These are phyloP conservation scores for Cytospora piceae DNA, from an alignment of 2,329 filamentous ascomycete genomes.

Conservation along the genomic window DNA sequence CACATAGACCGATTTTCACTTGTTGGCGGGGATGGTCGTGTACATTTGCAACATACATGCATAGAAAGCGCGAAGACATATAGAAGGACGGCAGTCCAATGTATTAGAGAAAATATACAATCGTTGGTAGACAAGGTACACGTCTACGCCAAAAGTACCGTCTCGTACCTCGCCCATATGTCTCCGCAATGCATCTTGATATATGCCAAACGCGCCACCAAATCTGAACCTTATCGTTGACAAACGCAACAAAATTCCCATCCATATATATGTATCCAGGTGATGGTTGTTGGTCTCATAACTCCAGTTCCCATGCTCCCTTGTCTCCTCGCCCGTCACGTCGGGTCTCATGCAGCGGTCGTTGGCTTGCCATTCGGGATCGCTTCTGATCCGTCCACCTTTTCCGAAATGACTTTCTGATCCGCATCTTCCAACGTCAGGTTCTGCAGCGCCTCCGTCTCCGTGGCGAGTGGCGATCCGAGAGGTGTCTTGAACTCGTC, in stretches of 20 bases:
- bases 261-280: not conserved
- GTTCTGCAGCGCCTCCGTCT: conserved; percentile 31
- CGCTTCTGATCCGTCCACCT: conserved; percentile 22
- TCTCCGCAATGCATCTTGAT: not conserved
- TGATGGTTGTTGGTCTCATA: conserved; percentile 13
- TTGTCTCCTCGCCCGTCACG: not conserved
- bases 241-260: not conserved
- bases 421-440: conserved; percentile 15
- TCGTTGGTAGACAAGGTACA: not conserved
- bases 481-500: conserved; percentile 20
- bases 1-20: not conserved
- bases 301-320: not conserved
- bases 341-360: conserved; percentile 10
- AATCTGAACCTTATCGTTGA: not conserved
- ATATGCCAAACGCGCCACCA: not conserved
- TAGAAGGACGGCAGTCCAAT: not conserved
- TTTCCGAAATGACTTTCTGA: conserved; percentile 33
- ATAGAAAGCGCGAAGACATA: conserved; percentile 33
- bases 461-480: conserved; percentile 13
- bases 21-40: not conserved
- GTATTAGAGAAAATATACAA: not conserved
- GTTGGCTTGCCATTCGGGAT: conserved; percentile 20
- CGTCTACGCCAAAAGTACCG: not conserved
- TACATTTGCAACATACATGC: not conserved
- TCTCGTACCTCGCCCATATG: not conserved